These are phyloP conservation scores for Pleurotus salmoneostramineus DNA, from an alignment of 768 basidiomycete species.

Conservation along the genomic window DNA sequence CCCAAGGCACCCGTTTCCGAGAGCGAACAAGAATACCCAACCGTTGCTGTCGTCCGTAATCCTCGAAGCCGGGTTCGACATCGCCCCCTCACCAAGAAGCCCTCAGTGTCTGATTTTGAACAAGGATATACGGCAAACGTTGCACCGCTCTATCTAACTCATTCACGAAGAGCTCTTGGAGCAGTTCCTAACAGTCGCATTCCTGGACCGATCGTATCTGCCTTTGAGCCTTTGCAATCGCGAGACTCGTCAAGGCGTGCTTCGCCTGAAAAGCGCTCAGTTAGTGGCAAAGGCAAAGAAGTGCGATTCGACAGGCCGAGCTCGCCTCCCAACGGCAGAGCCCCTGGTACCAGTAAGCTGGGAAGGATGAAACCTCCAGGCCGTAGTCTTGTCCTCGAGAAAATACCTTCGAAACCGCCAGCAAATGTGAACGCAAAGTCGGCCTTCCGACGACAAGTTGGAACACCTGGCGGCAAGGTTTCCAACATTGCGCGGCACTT, in stretches of 20 bases:
- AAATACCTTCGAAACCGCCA: constrained; percentile 37
- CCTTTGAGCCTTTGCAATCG: constrained; percentile 40
- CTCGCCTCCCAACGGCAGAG: constrained; percentile 35
- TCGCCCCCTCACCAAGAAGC: constrained; percentile 43
- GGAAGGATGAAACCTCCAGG: constrained; percentile 14
- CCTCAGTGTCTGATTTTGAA: constrained; percentile 83
- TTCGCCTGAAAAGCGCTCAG: constrained; percentile 69
- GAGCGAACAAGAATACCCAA: constrained; percentile 69
- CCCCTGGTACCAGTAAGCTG: constrained; percentile 33
- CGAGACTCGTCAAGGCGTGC: constrained; percentile 55
- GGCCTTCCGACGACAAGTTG: constrained; percentile 49
- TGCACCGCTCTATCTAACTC: constrained; percentile 69
- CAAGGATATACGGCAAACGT: constrained; percentile 91
- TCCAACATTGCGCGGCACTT: constrained; percentile 88
- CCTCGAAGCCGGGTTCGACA: constrained; percentile 48
- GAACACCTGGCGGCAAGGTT: constrained; percentile 63
- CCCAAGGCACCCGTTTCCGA: constrained; percentile 65
- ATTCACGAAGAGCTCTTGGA: constrained; percentile 41
- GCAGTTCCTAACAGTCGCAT: constrained; percentile 41
- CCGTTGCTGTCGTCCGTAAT: constrained; percentile 31
- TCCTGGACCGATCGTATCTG: constrained; percentile 45
- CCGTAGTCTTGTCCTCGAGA: constrained; percentile 31
- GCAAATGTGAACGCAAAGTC: constrained; percentile 41
- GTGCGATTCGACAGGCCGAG: constrained; percentile 40
- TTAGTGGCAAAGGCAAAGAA: constrained; percentile 31